A percentile compares a stretch with the other conserved stretches of the same genome.
These are phyloP conservation scores for Pseudogymnoascus sp. DNA, from an alignment of 2,329 filamentous ascomycete genomes.

Conservation along the genomic window DNA sequence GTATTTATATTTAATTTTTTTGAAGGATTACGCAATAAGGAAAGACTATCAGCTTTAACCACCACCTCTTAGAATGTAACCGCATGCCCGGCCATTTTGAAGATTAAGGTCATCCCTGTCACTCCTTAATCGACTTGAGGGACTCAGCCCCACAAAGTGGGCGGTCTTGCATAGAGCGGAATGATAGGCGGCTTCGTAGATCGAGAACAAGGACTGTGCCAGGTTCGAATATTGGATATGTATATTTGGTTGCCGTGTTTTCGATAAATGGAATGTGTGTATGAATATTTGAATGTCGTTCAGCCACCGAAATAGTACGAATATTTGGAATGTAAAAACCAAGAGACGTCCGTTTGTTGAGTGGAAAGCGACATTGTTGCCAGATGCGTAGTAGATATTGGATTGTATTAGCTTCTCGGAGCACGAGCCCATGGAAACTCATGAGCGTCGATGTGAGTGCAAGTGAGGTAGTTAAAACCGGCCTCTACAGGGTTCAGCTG, in stretches of 20 bases:
- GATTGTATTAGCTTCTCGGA: neutral
- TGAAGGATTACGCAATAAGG: neutral
- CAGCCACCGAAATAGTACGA: neutral
- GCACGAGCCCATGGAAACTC: constrained; percentile 19
- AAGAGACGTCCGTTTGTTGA: neutral
- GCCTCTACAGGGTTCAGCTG: constrained; percentile 16
- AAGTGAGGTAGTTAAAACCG: constrained; percentile 20
- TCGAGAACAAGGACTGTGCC: neutral
- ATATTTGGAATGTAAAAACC: neutral
- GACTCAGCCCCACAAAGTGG: neutral
- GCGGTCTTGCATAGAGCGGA: neutral
- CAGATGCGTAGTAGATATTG: no score
- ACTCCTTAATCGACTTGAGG: neutral
- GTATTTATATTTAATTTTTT: neutral
- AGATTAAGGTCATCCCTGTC: neutral
- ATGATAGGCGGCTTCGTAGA: neutral
- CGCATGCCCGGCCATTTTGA: neutral
- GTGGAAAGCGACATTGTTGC: neutral
- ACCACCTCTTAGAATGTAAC: neutral
- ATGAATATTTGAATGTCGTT: neutral
- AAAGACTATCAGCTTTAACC: neutral
- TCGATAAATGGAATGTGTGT: neutral
- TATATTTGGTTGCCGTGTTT: neutral
- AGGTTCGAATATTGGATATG: neutral
- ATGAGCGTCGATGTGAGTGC: constrained; percentile 15